Base-by-base conservation (phyloP, 176 grass and related monocot species). In the Oryza glumipatula region DNA sequence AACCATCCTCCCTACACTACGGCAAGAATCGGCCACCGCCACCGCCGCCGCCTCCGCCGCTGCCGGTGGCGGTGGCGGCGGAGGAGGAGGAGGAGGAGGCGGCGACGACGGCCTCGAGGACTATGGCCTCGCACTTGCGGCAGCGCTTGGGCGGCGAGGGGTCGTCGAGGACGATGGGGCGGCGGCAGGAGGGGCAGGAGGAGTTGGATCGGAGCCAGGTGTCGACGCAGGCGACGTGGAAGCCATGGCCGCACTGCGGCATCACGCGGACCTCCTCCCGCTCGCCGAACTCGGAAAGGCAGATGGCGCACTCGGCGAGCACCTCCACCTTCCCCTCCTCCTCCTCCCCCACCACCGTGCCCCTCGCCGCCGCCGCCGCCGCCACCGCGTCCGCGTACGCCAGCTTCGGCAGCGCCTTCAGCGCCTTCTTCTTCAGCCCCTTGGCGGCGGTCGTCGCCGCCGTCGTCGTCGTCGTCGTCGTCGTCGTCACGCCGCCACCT, bases 191-290 rank as follows among this genome's bases (percentile, higher is more conserved):
- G 1, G 92, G 92, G 86, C 92, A 94, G 61, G 92, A 94, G 35
- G 92, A 86, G 80, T 91, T 88, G 75, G 89, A 76, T 58, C 86
- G 78, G 26, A 94, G 89, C 92, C 92, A 94, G 65, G 83, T 89
- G 88, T 94, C 92, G 43, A 94, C 86, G 89, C 92, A 94, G 10
- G 49, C 79, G 83, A 94, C 89, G 65, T 94, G 92, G 86, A 94
- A 94, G 7, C 86, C 85, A 74, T 94, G 92, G 75, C 92, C 92
- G 80, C 92, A 91, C 89, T 94, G 92, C 82, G 92, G 92, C 89
- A 94, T 83, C 58, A 91, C 90, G 80, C 92, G 89, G 66, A 94
- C 85, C 86, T 88, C 80, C 89, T 94, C 80, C 80, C 77, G 79
- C 76, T 89, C 89, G 67, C 86, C 92, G 67, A 91, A 94, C 76